Base-by-base conservation (phyloP, 2,329 filamentous ascomycete genomes). In the Claviceps maximensis region DNA sequence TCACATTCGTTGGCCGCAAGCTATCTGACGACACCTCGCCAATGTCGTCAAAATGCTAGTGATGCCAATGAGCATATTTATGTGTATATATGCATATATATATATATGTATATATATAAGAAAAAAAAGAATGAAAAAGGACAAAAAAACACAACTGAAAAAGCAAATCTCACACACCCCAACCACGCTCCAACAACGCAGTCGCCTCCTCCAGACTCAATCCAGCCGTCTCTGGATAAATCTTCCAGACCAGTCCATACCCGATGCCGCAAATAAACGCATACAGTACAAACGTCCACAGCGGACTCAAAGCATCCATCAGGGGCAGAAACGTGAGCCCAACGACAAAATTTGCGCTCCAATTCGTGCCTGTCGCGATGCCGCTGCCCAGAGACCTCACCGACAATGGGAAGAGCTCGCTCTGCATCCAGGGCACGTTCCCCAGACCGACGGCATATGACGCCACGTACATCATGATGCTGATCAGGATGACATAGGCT, bases 351-450 rank as follows among this genome's bases (percentile, higher is more conserved):
- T 97, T 97, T 25, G 85, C 83, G 4, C 77, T 79, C 91, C 91
- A 97, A 63, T 81, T 96, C 7, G 87, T 94, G 5, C 83, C 84
- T 8, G 90, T 91, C 1, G 85, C 79, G 5, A 88, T 67, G 0
- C 83, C 83, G 54, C 83, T 87, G 29, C 87, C 87, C 1, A 88
- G 68, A 4, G 83, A 83, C 49, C 87, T 81, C 47, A 89, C 86
- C 31, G 77, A 76, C 48, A 90, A 74, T 1, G 89, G 86, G 63
- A 96, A 96, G 33, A 95, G 78, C 70, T 97, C 91, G 60, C 84
- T 88, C 70, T 95, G 90, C 76, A 95, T 91, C 91, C 91, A 97
- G 0, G 91, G 90, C 2, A 97, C 89, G 61, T 89, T 94, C 9
- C 91, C 91, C 2, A 97, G 76, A 2, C 91, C 91, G 1, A 90